Base-by-base conservation (phyloP, 805 yeast species). In the Candida krabiensis region DNA sequence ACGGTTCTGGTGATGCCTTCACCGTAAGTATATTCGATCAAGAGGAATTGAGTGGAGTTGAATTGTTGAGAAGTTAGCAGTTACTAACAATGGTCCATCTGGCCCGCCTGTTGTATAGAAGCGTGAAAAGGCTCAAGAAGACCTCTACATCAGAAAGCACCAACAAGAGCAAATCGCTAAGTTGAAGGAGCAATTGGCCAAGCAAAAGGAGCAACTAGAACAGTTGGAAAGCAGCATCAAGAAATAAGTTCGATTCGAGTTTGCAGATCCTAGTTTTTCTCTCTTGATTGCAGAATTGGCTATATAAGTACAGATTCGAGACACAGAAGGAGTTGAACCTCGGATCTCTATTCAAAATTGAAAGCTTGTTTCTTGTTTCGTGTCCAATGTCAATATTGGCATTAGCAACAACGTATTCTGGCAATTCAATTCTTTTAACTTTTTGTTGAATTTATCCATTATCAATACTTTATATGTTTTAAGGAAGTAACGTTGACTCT, bases 111-210 rank as follows among this genome's bases (percentile, higher is more conserved):
- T n/a, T n/a, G n/a, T n/a, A 54, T 52, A 75, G 75, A 87, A 89
- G 64, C 89, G 95, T 64, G 99, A 93, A 75, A 83, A 78, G 69
- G 96, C 96, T 47, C 82, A 81, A 61, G 99, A 91, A 72, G 88
- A 84, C 62, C 73, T 71, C 56, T 90, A 80, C 71, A 73, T 89
- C 66, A 86, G 79, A 68, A 82, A 87, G 70, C 96, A 85, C 61
- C 96, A 91, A 73, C 84, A 83, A 61, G 96, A 88, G 66, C 88
- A 84, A 72, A 73, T 89, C 63, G 80, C 77, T 58, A 75, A 76
- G 34, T 77, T 89, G 64, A 83, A 73, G 64, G 88, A 84, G 62
- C 77, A 83, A 58, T 73, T 89, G 63, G 78, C 82, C 64, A 73
- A 84, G 69, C 93, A 82, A 63, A 82, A 80, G 73, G 73, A 77